These are phyloP conservation scores for Filobasidium wieringae DNA, from an alignment of 768 basidiomycete genomes.

Conservation along the genomic window DNA sequence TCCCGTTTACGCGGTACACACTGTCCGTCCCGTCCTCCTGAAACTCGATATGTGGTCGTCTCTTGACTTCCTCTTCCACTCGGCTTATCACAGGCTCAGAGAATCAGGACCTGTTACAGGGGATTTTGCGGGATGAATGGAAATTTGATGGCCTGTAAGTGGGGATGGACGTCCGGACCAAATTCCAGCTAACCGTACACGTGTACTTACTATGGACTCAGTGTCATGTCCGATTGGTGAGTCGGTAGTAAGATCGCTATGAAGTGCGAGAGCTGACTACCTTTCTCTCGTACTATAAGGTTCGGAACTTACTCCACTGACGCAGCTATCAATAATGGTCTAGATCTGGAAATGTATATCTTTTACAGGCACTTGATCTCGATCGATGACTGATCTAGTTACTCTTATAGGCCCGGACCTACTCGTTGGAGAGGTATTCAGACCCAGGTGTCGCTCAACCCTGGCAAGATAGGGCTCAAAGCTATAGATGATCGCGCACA, in stretches of 20 bases:
- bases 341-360: constrained; percentile 41
- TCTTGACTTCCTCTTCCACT: neutral
- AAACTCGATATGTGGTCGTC: constrained; percentile 14
- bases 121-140: constrained; percentile 56
- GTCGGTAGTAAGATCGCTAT: neutral
- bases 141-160: constrained; percentile 49
- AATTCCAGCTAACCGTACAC: no score
- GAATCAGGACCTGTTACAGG: constrained; percentile 44
- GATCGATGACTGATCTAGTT: neutral
- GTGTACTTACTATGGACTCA: no score
- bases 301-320: constrained; percentile 59
- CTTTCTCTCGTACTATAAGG: no score
- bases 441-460: constrained; percentile 40
- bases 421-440: constrained; percentile 17
- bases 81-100: constrained; percentile 44
- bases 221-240: constrained; percentile 54
- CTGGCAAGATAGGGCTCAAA: constrained; percentile 55
- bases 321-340: constrained; percentile 50
- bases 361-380: neutral
- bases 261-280: no score
- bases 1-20: constrained; percentile 53
- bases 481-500: constrained; percentile 55
- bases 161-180: no score
- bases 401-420: constrained; percentile 22
- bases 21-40: constrained; percentile 49